Percentiles rank a stretch among this genome's conserved stretches.
These are phyloP conservation scores for Leptodontidium sp. DNA, from an alignment of 2,329 filamentous ascomycete genomes.

Conservation along the genomic window DNA sequence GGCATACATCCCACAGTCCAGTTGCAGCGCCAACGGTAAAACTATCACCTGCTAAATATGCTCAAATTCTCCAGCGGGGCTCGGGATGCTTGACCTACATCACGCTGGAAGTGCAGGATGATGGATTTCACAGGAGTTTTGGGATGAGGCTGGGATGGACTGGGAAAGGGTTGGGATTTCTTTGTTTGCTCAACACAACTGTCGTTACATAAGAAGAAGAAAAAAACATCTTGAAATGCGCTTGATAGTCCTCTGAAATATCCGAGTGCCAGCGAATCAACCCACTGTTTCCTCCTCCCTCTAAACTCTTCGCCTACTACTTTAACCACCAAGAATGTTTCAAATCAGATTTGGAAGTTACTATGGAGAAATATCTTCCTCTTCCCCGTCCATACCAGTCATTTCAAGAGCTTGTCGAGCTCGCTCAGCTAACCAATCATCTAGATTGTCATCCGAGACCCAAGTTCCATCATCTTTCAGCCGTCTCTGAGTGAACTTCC, in stretches of 20 bases:
- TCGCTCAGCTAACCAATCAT: not conserved
- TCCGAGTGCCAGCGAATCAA: too few relatives aligned
- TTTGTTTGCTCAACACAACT: not conserved
- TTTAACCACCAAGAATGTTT: not conserved
- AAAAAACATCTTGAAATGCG: not conserved
- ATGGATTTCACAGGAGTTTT: not conserved
- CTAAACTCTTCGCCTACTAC: not conserved
- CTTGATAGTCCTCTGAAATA: not conserved
- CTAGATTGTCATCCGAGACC: not conserved
- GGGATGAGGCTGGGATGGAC: not conserved
- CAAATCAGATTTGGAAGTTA: not conserved
- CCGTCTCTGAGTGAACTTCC: not conserved
- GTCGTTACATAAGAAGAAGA: not conserved
- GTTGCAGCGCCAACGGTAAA: slow-evolving; percentile 18
- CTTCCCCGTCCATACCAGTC: not conserved
- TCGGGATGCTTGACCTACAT: slow-evolving; percentile 10
- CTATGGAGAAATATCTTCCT: not conserved
- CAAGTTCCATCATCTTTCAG: not conserved
- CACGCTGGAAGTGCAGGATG: slow-evolving; percentile 16
- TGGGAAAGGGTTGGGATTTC: not conserved
- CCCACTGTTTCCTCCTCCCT: too few relatives aligned
- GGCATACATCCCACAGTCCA: slow-evolving; percentile 20
- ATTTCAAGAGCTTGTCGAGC: not conserved
- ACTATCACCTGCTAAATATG: slow-evolving; percentile 25
- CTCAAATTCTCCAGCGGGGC: not conserved